These are phyloP conservation scores for Ustilago tritici DNA, from an alignment of 1,284 basidiomycete genomes.

Conservation along the genomic window DNA sequence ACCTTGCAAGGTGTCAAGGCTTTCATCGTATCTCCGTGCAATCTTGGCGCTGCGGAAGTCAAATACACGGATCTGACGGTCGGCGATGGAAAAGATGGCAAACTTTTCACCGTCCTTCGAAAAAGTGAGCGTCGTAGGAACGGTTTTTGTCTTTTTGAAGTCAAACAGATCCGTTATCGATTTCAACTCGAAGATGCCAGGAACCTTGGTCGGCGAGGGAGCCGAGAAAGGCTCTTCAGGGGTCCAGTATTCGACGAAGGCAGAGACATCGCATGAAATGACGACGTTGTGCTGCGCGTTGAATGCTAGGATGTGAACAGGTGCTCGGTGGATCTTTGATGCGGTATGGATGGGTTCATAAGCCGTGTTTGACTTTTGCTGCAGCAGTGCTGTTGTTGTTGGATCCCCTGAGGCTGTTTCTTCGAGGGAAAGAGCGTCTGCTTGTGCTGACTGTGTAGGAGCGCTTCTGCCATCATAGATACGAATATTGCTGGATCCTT, in stretches of 20 bases:
- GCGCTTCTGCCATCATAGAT: constrained; percentile 85
- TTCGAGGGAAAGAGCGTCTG: neutral
- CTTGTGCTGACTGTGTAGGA: neutral
- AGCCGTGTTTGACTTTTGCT: neutral
- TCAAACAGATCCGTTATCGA: constrained; percentile 93
- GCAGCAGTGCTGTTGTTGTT: neutral
- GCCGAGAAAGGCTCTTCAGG: constrained; percentile 84
- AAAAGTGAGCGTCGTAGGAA: constrained; percentile 88
- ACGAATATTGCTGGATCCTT: constrained; percentile 79
- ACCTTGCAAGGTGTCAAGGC: constrained; percentile 84
- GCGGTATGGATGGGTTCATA: constrained; percentile 32
- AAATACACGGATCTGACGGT: constrained; percentile 93
- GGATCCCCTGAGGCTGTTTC: neutral
- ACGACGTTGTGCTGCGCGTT: constrained; percentile 90
- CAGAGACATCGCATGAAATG: constrained; percentile 91
- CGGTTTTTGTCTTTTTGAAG: constrained; percentile 97
- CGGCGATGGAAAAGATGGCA: constrained; percentile 89
- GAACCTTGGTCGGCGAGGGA: constrained; percentile 64
- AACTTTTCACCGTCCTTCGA: constrained; percentile 89
- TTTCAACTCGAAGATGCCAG: constrained; percentile 88
- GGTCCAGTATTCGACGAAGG: constrained; percentile 98
- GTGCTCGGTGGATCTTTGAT: constrained; percentile 34
- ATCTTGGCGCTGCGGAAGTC: constrained; percentile 90
- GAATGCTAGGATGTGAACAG: constrained; percentile 72
- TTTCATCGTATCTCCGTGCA: constrained; percentile 93